Base-by-base conservation (phyloP, 78 protist genomes). In the Dictyostelium discoideum region DNA sequence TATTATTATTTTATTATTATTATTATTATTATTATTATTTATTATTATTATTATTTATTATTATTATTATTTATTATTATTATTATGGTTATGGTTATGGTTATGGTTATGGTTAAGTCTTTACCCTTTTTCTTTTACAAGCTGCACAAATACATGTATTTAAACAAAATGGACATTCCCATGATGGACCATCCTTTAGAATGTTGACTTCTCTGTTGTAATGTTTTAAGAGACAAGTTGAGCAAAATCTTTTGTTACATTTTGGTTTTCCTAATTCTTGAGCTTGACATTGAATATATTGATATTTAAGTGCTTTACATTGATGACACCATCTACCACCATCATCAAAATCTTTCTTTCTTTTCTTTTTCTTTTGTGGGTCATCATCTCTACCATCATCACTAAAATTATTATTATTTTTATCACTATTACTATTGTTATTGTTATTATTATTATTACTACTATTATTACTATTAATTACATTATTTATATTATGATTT, bases 281-380 rank as follows among this genome's bases (percentile, higher is more conserved):
- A 14, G 95, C 95, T 82, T 90, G 95, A 32, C 95, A 90, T 69
- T 90, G 95, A 22, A 90, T 82, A 50, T 67, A 90, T 82, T 90
- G 87, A 73, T 46, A 82, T 37, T 90, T 90, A 5, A 90, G 88
- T 73, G 95, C 95, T 39, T 90, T 90, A 50, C 95, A 90, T 82
- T 90, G 95, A 54, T 90, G 95, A 72, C 95, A 90, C 95, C 95
- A 90, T 48, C 95, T 85, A 20, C 95, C 95, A 39, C 83, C 87
- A 80, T 90, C 95, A 9, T 57, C 95, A 50, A 44, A 37, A 72
- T 90, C 77, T 57, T 90, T 90, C 54, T 80, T 82, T 48, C 88
- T 60, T 69, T 90, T 90, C 54, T 84, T 69, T 44, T 85, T 85
- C 83, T 60, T 84, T 39, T 84, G 46, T 16, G n/a, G n/a, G 6